Base-by-base conservation (phyloP, 805 yeast genomes). In the Kodamaea laetipori region DNA sequence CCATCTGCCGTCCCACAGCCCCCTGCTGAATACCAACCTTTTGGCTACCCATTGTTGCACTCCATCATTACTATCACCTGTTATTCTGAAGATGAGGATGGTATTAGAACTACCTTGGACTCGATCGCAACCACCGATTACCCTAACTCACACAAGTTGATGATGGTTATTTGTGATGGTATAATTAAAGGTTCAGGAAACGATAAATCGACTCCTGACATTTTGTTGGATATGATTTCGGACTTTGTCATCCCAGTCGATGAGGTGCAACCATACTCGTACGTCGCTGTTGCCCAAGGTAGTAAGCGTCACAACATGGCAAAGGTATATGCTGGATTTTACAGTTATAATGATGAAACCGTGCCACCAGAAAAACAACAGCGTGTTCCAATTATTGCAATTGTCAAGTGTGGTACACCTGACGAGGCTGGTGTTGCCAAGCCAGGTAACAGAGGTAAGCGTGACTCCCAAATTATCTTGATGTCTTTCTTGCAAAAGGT, bases 261-360 rank as follows among this genome's bases (percentile, higher is more conserved):
- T 13, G 82, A 87, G 11, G 97, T 89, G 4, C 66, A 78, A 58
- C 78, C 97, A 0, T 75, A 81, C 57, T 90, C 97, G 0, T 92
- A 94, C 61, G 96, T 94, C 27, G 95, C 98, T 6, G 97, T 94
- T 31, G 96, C 96, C 2, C 86, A 86, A 54, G 99, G 99, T 54
- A 56, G 86, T 3, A 94, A 89, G 68, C 84, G 99, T 61, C 99
- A 94, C 60, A 94, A 94, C 62, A 90, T 90, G 96, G 97, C 99
- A 21, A 92, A 90, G 65, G 90, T 92, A 2, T 92, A 89, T 58
- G 83, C 96, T 9, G 99, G 99, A 0, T 94, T 87, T 61, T 94
- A 94, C 69, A 83, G 83, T 53, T 94, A 90, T 60, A 82, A 87
- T 55, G 86, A 86, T 51, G 57, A 66, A 3, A 86, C 92, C 1